A percentile compares a stretch with the other conserved stretches of the same genome.
Conservation (phyloP, 2,329 filamentous ascomycete species). For the Teratosphaeria gauchensis region DNA sequence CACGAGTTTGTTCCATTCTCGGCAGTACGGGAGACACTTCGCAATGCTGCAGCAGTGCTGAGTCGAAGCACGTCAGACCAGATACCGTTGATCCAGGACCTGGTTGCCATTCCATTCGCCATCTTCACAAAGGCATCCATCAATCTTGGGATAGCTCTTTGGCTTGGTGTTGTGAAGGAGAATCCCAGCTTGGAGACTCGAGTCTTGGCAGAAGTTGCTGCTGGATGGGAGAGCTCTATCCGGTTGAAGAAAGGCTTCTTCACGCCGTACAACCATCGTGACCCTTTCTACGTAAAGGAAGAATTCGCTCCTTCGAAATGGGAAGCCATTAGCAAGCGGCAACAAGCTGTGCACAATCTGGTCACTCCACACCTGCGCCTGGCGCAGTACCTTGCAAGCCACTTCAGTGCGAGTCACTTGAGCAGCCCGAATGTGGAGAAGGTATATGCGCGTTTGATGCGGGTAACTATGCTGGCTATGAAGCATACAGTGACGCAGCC, state of each 20-base stretch:
- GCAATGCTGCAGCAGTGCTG: slow-evolving; percentile 75
- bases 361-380: slow-evolving; percentile 79
- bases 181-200: slow-evolving; percentile 81
- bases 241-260: slow-evolving; percentile 73
- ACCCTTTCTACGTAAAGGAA: slow-evolving; percentile 83
- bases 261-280: slow-evolving; percentile 61
- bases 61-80: slow-evolving; percentile 69
- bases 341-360: slow-evolving; percentile 70
- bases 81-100: slow-evolving; percentile 69
- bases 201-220: slow-evolving; percentile 74
- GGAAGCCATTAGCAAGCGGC: slow-evolving; percentile 60
- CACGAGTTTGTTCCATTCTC: slow-evolving; percentile 60
- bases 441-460: slow-evolving; percentile 72
- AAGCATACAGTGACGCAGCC: slow-evolving; percentile 66
- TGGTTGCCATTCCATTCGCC: slow-evolving; percentile 86
- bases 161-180: slow-evolving; percentile 95
- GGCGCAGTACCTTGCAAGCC: slow-evolving; percentile 82
- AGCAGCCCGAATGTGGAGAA: slow-evolving; percentile 72
- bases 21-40: slow-evolving; percentile 71
- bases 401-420: slow-evolving; percentile 87
- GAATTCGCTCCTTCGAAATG: slow-evolving; percentile 91
- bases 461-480: slow-evolving; percentile 67
- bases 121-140: slow-evolving; percentile 93
- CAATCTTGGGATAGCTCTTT: slow-evolving; percentile 87
- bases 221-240: slow-evolving; percentile 83